Conservation (phyloP, 2,329 filamentous ascomycete species). For the Penicillium sp. region DNA sequence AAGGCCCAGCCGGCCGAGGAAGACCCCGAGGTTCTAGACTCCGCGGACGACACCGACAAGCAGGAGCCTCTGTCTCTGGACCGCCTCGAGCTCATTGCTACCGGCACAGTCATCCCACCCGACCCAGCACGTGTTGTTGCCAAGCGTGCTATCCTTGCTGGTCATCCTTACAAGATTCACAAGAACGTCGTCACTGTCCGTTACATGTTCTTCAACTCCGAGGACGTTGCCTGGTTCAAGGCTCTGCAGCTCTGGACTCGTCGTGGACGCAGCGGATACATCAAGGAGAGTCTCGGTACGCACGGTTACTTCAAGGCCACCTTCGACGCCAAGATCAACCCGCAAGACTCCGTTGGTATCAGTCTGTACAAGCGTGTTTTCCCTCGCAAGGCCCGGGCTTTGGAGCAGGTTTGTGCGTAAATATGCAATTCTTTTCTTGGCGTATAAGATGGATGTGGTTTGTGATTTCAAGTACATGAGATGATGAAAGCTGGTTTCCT, state of each 20-base stretch:
- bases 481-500: constrained; percentile 9
- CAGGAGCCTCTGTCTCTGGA: constrained; percentile 38
- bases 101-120: constrained; percentile 81
- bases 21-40: constrained; percentile 43
- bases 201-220: constrained; percentile 99
- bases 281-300: constrained; percentile 93
- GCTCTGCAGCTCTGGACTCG: constrained; percentile 92
- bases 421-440: neutral
- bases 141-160: constrained; percentile 90
- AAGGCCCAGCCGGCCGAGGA: constrained; percentile 48
- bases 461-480: constrained; percentile 27
- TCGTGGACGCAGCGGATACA: constrained; percentile 80
- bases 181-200: constrained; percentile 95
- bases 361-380: constrained; percentile 85
- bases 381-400: constrained; percentile 65
- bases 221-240: constrained; percentile 97
- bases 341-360: constrained; percentile 89
- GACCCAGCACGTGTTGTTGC: constrained; percentile 75
- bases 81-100: constrained; percentile 72
- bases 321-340: constrained; percentile 94
- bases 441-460: constrained; percentile 28
- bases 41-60: constrained; percentile 47
- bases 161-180: constrained; percentile 98
- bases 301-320: constrained; percentile 99
- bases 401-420: constrained; percentile 38